phyloP scores from a whole-genome alignment of 139 green algal species.

The Coelastrella sp. region DNA sequence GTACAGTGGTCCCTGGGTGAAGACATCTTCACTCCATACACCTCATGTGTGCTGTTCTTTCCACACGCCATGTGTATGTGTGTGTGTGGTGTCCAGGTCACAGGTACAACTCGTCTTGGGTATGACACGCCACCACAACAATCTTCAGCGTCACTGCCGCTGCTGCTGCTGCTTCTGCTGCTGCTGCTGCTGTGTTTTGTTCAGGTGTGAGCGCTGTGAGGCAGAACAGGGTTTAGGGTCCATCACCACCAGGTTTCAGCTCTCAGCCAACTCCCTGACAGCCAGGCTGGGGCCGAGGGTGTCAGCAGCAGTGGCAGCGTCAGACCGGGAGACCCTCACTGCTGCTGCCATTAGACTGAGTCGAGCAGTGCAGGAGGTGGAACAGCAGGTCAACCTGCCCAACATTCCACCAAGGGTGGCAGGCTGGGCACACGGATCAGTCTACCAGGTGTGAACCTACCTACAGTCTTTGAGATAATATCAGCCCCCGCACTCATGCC shows the following conservation, averaged over 20 bases:
- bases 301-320: background rate
- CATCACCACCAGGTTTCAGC: background rate
- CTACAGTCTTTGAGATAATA: background rate
- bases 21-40: too few species aligned
- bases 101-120: background rate
- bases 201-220: conserved; percentile 33
- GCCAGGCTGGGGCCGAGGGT: background rate
- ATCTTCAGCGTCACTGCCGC: background rate
- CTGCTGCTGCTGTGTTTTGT: background rate
- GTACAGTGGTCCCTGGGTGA: too few species aligned
- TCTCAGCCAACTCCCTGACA: conserved; percentile 15
- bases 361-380: background rate
- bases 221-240: background rate
- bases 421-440: conserved; percentile 22
- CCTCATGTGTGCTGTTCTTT: too few species aligned
- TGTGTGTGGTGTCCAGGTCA: background rate
- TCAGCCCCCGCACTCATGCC: background rate
- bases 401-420: background rate
- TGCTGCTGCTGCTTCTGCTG: background rate
- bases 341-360: background rate
- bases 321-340: background rate
- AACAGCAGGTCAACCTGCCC: background rate
- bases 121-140: background rate
- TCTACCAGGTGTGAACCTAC: conserved; percentile 2
- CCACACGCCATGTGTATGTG: background rate